Percentiles rank a stretch among this genome's conserved stretches.
These are phyloP conservation scores for Solanum hybrid DNA, from an alignment of 305 asterid genomes.

Conservation along the genomic window DNA sequence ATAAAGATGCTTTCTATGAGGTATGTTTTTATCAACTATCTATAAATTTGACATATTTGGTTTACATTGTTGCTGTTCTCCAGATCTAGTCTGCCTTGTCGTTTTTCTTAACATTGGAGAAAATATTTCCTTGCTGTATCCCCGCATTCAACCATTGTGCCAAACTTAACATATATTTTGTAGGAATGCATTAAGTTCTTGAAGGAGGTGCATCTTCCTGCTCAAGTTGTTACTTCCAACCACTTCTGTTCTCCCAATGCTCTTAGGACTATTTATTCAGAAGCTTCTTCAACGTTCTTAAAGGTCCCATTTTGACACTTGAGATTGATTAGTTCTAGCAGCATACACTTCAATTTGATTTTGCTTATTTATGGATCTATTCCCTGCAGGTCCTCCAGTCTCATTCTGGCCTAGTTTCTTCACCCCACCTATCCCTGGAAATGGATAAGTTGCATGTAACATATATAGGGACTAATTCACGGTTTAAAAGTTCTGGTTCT, in stretches of 20 bases:
- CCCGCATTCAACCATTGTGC: neutral
- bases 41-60: neutral
- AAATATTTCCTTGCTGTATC: neutral
- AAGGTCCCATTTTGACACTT: constrained; percentile 40
- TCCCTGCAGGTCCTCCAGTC: constrained; percentile 72
- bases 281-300: constrained; percentile 51
- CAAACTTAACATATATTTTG: neutral
- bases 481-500: constrained; percentile 36
- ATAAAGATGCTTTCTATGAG: constrained; percentile 72
- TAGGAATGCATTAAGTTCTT: constrained; percentile 83
- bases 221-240: constrained; percentile 51
- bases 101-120: neutral
- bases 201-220: constrained; percentile 61
- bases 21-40: constrained; percentile 19
- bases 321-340: neutral
- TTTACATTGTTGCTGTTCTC: neutral
- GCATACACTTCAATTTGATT: neutral
- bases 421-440: constrained; percentile 55
- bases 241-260: constrained; percentile 43
- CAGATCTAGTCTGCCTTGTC: neutral
- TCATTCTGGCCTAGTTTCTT: constrained; percentile 43
- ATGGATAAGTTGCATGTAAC: constrained; percentile 51
- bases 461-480: constrained; percentile 39
- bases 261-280: constrained; percentile 46
- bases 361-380: constrained; percentile 7